A percentile compares a stretch with the other conserved stretches of the same genome.
Conservation (phyloP, 2,329 filamentous ascomycete genomes). For the Microsporum audouinii region DNA sequence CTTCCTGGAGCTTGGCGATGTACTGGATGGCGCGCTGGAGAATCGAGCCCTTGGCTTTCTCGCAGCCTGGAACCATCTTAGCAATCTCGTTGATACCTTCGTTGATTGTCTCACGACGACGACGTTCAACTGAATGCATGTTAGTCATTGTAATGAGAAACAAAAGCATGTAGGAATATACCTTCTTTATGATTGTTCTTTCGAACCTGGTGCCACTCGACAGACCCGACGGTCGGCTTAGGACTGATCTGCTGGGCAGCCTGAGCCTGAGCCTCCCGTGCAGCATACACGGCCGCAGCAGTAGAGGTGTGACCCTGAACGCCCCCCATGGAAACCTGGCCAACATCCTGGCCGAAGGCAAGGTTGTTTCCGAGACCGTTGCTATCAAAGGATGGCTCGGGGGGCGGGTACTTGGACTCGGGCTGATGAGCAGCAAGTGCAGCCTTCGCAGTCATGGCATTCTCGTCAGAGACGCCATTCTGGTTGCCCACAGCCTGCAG, state of each 20-base stretch:
- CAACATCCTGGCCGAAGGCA: conserved; percentile 31
- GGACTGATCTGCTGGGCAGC: conserved; percentile 25
- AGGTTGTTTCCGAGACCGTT: conserved; percentile 13
- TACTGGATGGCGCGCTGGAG: conserved; percentile 86
- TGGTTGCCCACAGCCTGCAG: conserved; percentile 42
- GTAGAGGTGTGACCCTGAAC: conserved; percentile 41
- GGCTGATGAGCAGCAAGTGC: conserved; percentile 36
- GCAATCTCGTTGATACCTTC: conserved; percentile 97
- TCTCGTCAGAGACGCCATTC: conserved; percentile 42
- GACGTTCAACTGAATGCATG: conserved; percentile 66
- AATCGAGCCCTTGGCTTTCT: conserved; percentile 98
- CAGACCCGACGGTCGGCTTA: conserved; percentile 86
- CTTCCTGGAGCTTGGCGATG: conserved; percentile 64
- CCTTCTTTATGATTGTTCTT: conserved; percentile 99
- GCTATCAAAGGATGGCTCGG: conserved; percentile 13
- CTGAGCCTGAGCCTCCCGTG: conserved; percentile 41
- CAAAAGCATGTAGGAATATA: conserved; percentile 34
- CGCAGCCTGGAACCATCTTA: conserved; percentile 93
- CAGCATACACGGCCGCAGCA: conserved; percentile 46
- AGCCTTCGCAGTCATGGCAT: conserved; percentile 37
- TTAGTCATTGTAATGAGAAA: not conserved
- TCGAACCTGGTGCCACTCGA: conserved; percentile 94
- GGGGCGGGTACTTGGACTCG: conserved; percentile 34
- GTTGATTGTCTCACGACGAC: conserved; percentile 94
- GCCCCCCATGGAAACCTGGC: conserved; percentile 25